Percentiles rank a stretch among this genome's conserved stretches.
Conservation (phyloP, 164 flowering plant species). For the Taxillus chinensis region DNA sequence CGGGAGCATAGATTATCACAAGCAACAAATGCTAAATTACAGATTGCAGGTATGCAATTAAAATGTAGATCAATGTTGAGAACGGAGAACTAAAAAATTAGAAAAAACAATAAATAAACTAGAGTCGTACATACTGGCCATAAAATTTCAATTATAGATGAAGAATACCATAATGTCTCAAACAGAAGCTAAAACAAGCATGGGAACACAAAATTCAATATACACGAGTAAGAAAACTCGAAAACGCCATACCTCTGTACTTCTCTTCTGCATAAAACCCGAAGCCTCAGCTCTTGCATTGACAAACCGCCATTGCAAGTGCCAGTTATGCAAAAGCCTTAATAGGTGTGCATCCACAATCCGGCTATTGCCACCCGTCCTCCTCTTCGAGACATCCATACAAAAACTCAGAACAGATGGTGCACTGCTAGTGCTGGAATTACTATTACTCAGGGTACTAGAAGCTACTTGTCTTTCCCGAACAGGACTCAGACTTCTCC, state of each 20-base stretch:
- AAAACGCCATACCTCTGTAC: conserved; percentile 46
- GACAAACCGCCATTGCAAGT: conserved; percentile 77
- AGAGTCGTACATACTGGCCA: too few species aligned
- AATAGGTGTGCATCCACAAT: conserved; percentile 63
- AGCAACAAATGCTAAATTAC: too few species aligned
- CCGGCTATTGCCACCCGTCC: conserved; percentile 52
- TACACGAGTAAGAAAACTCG: not conserved
- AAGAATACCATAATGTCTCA: not conserved
- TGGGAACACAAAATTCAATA: not conserved
- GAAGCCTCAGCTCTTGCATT: conserved; percentile 70
- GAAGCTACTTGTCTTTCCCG: conserved; percentile 28
- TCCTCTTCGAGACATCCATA: conserved; percentile 62
- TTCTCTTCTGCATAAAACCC: conserved; percentile 40
- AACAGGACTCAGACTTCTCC: conserved; percentile 54
- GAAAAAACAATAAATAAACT: too few species aligned
- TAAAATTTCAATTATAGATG: not conserved
- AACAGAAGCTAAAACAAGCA: not conserved
- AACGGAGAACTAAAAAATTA: too few species aligned
- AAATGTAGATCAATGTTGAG: too few species aligned
- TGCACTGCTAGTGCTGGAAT: conserved; percentile 19
- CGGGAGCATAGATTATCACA: too few species aligned
- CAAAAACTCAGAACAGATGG: conserved; percentile 68
- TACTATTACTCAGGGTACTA: conserved; percentile 17
- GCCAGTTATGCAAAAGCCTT: conserved; percentile 65
- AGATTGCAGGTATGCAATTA: too few species aligned